Evolutionary conservation across 2,329 filamentous ascomycete species (phyloP).

Genomic region (Ophiostoma sp.): DNA sequence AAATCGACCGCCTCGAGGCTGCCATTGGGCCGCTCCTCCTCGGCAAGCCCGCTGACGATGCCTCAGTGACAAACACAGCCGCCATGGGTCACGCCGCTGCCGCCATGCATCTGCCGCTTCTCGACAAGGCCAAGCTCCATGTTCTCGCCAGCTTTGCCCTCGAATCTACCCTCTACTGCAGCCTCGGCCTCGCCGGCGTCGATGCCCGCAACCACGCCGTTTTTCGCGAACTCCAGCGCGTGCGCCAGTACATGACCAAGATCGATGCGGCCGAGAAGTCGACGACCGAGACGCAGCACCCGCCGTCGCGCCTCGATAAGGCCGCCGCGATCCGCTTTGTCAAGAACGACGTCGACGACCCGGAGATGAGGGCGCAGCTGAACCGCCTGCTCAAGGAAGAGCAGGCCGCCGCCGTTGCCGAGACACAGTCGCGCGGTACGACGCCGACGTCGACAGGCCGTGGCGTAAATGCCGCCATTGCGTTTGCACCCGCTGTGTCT

Average conservation of each 20-base stretch:
- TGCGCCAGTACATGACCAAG: slow-evolving; percentile 89
- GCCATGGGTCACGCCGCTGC: slow-evolving; percentile 44
- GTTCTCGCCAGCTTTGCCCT: slow-evolving; percentile 83
- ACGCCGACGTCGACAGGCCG: not conserved
- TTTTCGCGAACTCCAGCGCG: slow-evolving; percentile 76
- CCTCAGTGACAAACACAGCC: not conserved
- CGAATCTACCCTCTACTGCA: slow-evolving; percentile 84
- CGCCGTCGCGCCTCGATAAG: slow-evolving; percentile 56
- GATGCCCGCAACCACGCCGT: slow-evolving; percentile 81
- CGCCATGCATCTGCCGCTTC: slow-evolving; percentile 74
- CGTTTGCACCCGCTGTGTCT: not conserved
- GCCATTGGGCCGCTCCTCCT: slow-evolving; percentile 67
- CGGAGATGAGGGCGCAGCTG: slow-evolving; percentile 47
- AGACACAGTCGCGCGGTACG: slow-evolving; percentile 15
- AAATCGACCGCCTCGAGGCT: slow-evolving; percentile 74
- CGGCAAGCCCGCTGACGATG: not conserved
- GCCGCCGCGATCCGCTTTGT: slow-evolving; percentile 76
- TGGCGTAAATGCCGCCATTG: not conserved
- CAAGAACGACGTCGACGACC: slow-evolving; percentile 64
- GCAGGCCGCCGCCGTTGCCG: slow-evolving; percentile 23
- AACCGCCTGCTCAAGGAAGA: slow-evolving; percentile 53
- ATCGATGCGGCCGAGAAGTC: slow-evolving; percentile 68
- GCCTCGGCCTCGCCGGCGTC: slow-evolving; percentile 67
- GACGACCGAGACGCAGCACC: slow-evolving; percentile 34
- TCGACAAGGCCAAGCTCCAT: slow-evolving; percentile 92